Base-by-base conservation (phyloP, 345 rosid species). In the Melaleuca quinquenervia region DNA sequence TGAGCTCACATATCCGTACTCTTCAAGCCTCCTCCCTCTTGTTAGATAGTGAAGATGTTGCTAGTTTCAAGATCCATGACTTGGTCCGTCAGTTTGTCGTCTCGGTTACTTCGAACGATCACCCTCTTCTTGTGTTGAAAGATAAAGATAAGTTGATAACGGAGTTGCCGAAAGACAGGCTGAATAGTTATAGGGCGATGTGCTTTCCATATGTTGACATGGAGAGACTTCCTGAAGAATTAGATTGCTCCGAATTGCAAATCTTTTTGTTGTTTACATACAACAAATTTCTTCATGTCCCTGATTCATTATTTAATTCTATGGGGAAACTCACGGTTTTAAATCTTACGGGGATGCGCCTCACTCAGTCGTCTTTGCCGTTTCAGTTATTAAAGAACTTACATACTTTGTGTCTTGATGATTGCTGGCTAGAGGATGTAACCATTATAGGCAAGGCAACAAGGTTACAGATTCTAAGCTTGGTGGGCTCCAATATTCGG, bases 1-100 rank as follows among this genome's bases (percentile, higher is more conserved):
- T 27, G 74, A 0, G 0, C 20, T 2, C 8, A 0, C 9, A 1
- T 0, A 60, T 60, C 0, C 5, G 2, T 0, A 1, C 64, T n/a
- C 64, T 58, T 58, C 64, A 58, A n/a, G 32, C 32, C 16, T 58
- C 32, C 32, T 26, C 64, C 3, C 20, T 60, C 1, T 6, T 60
- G 20, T 14, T 60, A 6, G 10, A 10, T 7, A 0, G 6, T 1
- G 7, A 22, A 56, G 29, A 26, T 0, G 7, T 1, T 10, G 7
- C 5, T 56, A 27, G 62, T 56, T 26, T 56, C 29, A 58, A n/a
- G 70, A 26, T 11, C 26, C 64, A 56, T 56, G 36, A 60, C 36
- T 27, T 60, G 74, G 74, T 60, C 12, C 2, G 36, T 14, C 8
- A 13, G 20, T 60, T 60, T 60, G 36, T 60, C 12, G 36, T 8